Evolutionary conservation across 805 yeast genomes (phyloP).

Genomic region (Lipomyces sp.): DNA sequence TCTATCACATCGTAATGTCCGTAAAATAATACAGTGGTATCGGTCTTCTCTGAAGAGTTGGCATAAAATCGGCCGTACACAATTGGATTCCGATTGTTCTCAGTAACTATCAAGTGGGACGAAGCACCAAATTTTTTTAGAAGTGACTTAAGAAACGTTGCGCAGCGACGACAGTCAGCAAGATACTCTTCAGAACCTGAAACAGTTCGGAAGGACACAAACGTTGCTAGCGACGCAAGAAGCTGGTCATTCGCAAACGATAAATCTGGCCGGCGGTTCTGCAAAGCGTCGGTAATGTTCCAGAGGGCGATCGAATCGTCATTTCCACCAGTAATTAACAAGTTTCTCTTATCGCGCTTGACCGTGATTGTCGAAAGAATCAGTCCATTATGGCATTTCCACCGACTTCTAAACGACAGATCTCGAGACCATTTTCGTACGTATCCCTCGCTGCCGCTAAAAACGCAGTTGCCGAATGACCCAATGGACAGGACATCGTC

Average conservation of each 20-base stretch:
- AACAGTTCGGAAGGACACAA: constrained; percentile 76
- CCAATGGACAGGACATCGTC: constrained; percentile 67
- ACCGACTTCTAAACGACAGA: constrained; percentile 51
- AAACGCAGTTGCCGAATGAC: constrained; percentile 60
- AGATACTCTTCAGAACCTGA: constrained; percentile 71
- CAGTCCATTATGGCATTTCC: constrained; percentile 60
- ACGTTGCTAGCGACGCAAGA: constrained; percentile 61
- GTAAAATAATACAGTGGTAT: constrained; percentile 69
- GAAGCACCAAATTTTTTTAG: constrained; percentile 67
- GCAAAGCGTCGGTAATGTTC: constrained; percentile 50
- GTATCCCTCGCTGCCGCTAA: constrained; percentile 60
- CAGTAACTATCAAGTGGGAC: constrained; percentile 71
- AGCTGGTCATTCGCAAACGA: constrained; percentile 63
- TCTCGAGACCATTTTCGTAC: constrained; percentile 59
- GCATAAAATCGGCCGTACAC: constrained; percentile 71
- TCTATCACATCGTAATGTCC: constrained; percentile 96
- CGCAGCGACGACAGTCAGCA: constrained; percentile 85
- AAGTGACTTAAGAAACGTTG: constrained; percentile 67
- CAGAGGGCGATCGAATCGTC: constrained; percentile 74
- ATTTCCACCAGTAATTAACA: constrained; percentile 69
- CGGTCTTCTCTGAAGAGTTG: constrained; percentile 41
- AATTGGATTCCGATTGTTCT: constrained; percentile 76
- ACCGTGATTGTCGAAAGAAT: constrained; percentile 64
- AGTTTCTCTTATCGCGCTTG: constrained; percentile 48
- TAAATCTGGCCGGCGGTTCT: constrained; percentile 6